Percentiles rank a stretch among this genome's conserved stretches.
Evolutionary conservation across 208 protist genomes (phyloP).

Genomic region (Naegleria lovaniensis): DNA sequence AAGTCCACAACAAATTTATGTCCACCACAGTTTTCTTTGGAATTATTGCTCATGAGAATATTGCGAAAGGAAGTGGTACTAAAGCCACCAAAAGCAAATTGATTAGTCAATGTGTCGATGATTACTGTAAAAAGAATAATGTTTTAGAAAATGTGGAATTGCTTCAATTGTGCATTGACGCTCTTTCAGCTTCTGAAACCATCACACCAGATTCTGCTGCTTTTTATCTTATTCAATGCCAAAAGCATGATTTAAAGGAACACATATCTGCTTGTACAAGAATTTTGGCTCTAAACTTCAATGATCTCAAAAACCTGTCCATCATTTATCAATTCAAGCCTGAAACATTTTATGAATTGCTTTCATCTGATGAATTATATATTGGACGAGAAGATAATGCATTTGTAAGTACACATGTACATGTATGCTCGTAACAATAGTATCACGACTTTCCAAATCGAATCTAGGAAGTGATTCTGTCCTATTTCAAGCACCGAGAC

Average conservation of each 20-base stretch:
- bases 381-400: background rate
- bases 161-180: background rate
- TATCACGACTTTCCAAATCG: background rate
- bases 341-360: background rate
- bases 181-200: background rate
- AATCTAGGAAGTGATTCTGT: background rate
- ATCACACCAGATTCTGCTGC: background rate
- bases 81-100: background rate
- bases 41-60: conserved; percentile 3
- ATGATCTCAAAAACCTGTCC: background rate
- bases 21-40: background rate
- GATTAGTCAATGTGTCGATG: background rate
- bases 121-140: background rate
- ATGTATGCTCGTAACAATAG: background rate
- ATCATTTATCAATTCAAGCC: background rate
- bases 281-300: background rate
- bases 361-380: background rate
- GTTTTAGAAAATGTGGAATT: background rate
- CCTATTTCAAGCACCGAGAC: background rate
- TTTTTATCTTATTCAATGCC: background rate
- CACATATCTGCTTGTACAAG: background rate
- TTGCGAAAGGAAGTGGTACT: background rate
- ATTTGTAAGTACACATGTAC: background rate
- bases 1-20: background rate
- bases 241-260: background rate